phyloP scores from a whole-genome alignment of 2,329 filamentous ascomycete genomes.

The Simplicillium aogashimaense region DNA sequence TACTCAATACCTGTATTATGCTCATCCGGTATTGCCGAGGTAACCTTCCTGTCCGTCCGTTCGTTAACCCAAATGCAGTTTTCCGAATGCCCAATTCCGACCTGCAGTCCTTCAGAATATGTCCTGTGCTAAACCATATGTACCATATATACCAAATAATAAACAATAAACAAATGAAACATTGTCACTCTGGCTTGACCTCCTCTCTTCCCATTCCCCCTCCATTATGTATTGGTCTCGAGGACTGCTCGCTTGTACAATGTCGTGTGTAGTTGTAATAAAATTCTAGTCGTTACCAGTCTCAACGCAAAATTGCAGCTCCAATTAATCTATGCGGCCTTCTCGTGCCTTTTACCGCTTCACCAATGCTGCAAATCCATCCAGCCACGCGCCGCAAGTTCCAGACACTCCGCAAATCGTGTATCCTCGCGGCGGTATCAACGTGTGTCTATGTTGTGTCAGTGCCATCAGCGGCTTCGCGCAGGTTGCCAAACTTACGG shows the following conservation, averaged over 20 bases:
- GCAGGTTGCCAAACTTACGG: conserved; percentile 49
- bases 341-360: conserved; percentile 17
- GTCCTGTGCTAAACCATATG: conserved; percentile 8
- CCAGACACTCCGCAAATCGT: conserved; percentile 81
- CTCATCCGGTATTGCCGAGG: too few relatives aligned
- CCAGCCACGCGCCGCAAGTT: conserved; percentile 70
- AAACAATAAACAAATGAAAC: conserved; percentile 1
- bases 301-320: too few relatives aligned
- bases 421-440: conserved; percentile 85
- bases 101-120: conserved; percentile 2
- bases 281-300: too few relatives aligned
- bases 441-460: conserved; percentile 53
- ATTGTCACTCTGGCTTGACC: neutral
- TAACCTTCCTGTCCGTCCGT: too few relatives aligned
- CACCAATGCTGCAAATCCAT: conserved; percentile 74
- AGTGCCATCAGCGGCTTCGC: neutral
- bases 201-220: too few relatives aligned
- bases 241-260: too few relatives aligned
- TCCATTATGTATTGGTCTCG: too few relatives aligned
- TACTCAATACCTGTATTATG: too few relatives aligned
- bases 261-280: too few relatives aligned
- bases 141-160: neutral
- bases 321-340: too few relatives aligned
- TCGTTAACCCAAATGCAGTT: neutral
- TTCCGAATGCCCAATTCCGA: too few relatives aligned